Evolutionary conservation across 805 yeast genomes (phyloP).

Genomic region (Hanseniaspora thailandica): DNA sequence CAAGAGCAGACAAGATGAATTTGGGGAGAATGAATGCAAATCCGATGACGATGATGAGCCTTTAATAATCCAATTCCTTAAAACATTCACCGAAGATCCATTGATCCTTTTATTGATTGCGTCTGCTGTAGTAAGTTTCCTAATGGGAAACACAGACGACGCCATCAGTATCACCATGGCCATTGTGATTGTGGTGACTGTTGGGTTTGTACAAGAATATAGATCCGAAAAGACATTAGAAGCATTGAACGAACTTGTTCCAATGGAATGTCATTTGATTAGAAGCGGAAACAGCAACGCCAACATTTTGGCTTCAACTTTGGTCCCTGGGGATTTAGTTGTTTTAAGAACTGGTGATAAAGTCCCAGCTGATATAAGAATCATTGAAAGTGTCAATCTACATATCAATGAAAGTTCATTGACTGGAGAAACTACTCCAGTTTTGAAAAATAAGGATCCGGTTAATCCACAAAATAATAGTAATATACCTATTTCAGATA

Average conservation of each 20-base stretch:
- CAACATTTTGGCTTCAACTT: conserved; percentile 62
- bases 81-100: conserved; percentile 82
- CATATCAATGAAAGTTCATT: conserved; percentile 85
- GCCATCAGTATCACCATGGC: conserved; percentile 91
- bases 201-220: conserved; percentile 95
- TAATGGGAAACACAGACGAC: conserved; percentile 95
- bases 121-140: conserved; percentile 72
- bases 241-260: conserved; percentile 84
- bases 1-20: conserved; percentile 52
- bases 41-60: conserved; percentile 53
- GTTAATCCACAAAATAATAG: conserved; percentile 26
- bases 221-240: conserved; percentile 89
- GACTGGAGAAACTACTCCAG: conserved; percentile 92
- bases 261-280: conserved; percentile 89
- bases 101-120: conserved; percentile 78
- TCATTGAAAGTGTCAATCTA: conserved; percentile 66
- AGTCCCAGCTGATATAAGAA: conserved; percentile 88
- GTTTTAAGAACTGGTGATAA: conserved; percentile 86
- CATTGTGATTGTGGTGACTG: conserved; percentile 83
- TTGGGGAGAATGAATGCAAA: conserved; percentile 72
- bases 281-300: conserved; percentile 67
- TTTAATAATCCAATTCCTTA: conserved; percentile 55
- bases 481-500: conserved; percentile 49
- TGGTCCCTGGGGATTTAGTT: conserved; percentile 95
- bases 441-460: conserved; percentile 46